Conservation (phyloP, 257 asterid genomes). For the Hygrophila difformis region DNA sequence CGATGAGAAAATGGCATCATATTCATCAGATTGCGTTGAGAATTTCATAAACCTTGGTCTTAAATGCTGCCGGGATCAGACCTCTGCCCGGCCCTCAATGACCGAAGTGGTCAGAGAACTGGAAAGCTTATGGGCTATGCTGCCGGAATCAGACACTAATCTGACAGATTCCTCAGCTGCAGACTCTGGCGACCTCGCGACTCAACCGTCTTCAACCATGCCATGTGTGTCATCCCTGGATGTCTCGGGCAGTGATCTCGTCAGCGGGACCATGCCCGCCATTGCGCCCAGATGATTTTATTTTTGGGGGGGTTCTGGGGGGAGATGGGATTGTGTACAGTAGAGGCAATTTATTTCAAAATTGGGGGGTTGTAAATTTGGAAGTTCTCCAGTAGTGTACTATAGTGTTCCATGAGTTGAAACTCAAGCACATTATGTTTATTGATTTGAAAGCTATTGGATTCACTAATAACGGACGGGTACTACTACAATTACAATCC, state of each 20-base stretch:
- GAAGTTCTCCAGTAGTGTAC: too few species aligned
- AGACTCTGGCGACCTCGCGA: constrained; percentile 20
- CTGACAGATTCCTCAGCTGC: constrained; percentile 23
- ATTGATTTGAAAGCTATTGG: too few species aligned
- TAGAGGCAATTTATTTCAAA: too few species aligned
- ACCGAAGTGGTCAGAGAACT: constrained; percentile 64
- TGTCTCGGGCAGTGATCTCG: constrained; percentile 59
- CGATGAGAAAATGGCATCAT: constrained; percentile 73
- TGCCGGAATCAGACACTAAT: constrained; percentile 45
- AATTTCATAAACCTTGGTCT: constrained; percentile 60
- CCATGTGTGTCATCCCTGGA: constrained; percentile 39
- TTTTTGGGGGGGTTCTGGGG: too few species aligned
- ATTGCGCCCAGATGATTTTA: constrained; percentile 42
- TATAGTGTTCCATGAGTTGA: too few species aligned
- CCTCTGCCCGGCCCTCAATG: constrained; percentile 60
- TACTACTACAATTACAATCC: too few species aligned
- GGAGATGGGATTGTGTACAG: background rate
- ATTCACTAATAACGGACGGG: too few species aligned
- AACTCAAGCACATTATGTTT: too few species aligned
- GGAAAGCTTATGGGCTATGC: constrained; percentile 49
- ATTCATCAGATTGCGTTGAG: constrained; percentile 55
- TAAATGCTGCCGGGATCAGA: constrained; percentile 58
- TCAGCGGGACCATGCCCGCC: constrained; percentile 49
- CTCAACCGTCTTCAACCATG: constrained; percentile 30
- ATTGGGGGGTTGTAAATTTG: too few species aligned